A percentile compares a stretch with the other conserved stretches of the same genome.
Conservation (phyloP, 441 rosid genomes). For the Flueggea neowawraea region DNA sequence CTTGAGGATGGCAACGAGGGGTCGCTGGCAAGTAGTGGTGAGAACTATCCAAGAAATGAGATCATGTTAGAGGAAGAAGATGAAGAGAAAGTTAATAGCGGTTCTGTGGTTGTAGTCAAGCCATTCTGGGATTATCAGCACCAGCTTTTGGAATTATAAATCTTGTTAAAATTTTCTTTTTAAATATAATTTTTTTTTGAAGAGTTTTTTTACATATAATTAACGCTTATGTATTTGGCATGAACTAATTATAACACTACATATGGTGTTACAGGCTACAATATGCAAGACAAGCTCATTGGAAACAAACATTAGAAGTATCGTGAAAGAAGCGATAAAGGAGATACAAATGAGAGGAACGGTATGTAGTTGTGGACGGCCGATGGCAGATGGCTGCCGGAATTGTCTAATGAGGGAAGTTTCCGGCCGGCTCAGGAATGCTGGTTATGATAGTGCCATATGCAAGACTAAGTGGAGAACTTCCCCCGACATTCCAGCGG, state of each 20-base stretch:
- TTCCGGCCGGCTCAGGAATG: conserved; percentile 30
- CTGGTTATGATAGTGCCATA: conserved; percentile 41
- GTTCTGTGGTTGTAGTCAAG: conserved; percentile 16
- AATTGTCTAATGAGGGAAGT: conserved; percentile 48
- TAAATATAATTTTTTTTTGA: no score
- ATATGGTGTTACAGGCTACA: conserved; percentile 27
- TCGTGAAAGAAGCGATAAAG: conserved; percentile 39
- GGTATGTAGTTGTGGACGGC: conserved; percentile 39
- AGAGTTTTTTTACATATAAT: no score
- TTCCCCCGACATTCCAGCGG: conserved; percentile 48
- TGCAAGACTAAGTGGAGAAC: conserved; percentile 60
- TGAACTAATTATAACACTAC: neutral
- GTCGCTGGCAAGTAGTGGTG: conserved; percentile 7
- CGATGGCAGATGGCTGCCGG: conserved; percentile 32
- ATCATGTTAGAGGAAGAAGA: conserved; percentile 7
- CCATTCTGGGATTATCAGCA: conserved; percentile 50
- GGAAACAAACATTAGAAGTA: conserved; percentile 43
- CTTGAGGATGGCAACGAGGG: conserved; percentile 24
- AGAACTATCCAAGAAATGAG: conserved; percentile 8
- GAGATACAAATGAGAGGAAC: conserved; percentile 23
- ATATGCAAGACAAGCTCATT: conserved; percentile 39
- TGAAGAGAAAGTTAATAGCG: conserved; percentile 15
- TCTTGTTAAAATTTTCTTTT: no score
- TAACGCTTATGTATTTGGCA: no score
- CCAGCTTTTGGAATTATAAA: conserved; percentile 33